phyloP scores from a whole-genome alignment of 495 filamentous ascomycete genomes.

The Penicillium macrosclerotiorum region DNA sequence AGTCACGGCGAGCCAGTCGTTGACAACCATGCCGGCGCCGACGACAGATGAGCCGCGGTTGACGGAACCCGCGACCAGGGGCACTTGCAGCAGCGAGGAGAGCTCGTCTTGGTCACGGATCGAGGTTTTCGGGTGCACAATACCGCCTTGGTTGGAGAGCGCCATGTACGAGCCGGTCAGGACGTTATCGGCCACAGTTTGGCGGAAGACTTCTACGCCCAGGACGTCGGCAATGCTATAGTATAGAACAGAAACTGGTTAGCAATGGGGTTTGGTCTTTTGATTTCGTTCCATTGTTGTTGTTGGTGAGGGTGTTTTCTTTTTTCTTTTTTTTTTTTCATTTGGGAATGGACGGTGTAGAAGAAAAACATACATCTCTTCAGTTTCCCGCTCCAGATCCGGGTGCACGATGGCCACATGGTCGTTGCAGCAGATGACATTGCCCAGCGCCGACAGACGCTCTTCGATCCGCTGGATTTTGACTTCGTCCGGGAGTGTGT shows the following conservation, averaged over 20 bases:
- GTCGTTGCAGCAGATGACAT: conserved; percentile 95
- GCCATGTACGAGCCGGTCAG: conserved; percentile 95
- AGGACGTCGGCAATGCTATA: conserved; percentile 83
- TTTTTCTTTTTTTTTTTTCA: no score
- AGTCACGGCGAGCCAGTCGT: conserved; percentile 98
- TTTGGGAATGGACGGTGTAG: background rate
- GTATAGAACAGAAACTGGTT: background rate
- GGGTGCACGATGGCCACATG: conserved; percentile 95
- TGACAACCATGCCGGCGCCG: conserved; percentile 97
- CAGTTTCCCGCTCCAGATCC: conserved; percentile 94
- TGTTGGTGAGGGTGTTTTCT: no score
- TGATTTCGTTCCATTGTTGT: no score
- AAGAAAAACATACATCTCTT: conserved; percentile 64
- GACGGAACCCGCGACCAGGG: conserved; percentile 87
- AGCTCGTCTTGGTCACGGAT: conserved; percentile 98
- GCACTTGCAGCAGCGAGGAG: conserved; percentile 88
- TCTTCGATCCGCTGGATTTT: conserved; percentile 97
- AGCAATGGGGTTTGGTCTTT: background rate
- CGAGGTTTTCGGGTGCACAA: conserved; percentile 94
- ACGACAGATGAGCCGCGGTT: conserved; percentile 94
- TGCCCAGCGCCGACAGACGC: conserved; percentile 90
- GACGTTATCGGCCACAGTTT: conserved; percentile 96
- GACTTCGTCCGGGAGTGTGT: conserved; percentile 84
- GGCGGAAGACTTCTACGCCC: conserved; percentile 96
- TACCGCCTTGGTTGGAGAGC: conserved; percentile 91